Conservation (phyloP, 768 basidiomycete species). For the Rhodocollybia butyracea region DNA sequence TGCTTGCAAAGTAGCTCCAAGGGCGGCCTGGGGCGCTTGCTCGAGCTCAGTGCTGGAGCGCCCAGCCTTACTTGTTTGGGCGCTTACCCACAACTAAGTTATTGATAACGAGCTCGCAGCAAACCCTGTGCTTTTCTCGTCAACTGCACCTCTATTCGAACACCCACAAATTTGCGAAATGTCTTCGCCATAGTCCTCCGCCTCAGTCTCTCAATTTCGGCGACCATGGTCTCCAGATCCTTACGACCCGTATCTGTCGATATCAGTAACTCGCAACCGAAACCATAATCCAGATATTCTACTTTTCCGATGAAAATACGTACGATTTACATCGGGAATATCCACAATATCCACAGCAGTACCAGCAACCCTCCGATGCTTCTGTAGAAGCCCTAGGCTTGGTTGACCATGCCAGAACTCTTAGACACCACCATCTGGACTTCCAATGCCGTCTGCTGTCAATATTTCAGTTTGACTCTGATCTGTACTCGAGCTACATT, state of each 20-base stretch:
- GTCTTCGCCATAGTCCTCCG: constrained; percentile 18
- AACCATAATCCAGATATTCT: constrained; percentile 14
- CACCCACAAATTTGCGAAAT: background rate
- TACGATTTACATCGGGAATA: constrained; percentile 13
- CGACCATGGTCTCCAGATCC: constrained; percentile 68
- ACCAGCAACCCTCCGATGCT: constrained; percentile 55
- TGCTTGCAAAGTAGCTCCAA: no score
- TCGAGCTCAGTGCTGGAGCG: no score
- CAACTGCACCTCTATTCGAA: background rate
- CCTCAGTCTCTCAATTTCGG: constrained; percentile 57
- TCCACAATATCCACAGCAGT: constrained; percentile 21
- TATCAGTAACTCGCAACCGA: constrained; percentile 17
- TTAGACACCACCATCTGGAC: constrained; percentile 30
- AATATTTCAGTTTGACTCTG: no score
- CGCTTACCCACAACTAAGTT: no score
- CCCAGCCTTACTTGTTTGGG: no score
- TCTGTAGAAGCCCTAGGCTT: constrained; percentile 72
- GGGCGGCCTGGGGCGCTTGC: no score
- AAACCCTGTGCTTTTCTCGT: background rate
- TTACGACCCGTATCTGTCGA: constrained; percentile 43
- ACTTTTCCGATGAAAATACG: constrained; percentile 12
- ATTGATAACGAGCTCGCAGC: no score
- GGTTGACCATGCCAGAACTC: constrained; percentile 61
- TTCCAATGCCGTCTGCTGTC: no score
- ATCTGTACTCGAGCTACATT: no score